Percentiles rank a stretch among this genome's conserved stretches.
Conservation (phyloP, 192 early-diverging fungal genomes). For the Coemansia sp. region DNA sequence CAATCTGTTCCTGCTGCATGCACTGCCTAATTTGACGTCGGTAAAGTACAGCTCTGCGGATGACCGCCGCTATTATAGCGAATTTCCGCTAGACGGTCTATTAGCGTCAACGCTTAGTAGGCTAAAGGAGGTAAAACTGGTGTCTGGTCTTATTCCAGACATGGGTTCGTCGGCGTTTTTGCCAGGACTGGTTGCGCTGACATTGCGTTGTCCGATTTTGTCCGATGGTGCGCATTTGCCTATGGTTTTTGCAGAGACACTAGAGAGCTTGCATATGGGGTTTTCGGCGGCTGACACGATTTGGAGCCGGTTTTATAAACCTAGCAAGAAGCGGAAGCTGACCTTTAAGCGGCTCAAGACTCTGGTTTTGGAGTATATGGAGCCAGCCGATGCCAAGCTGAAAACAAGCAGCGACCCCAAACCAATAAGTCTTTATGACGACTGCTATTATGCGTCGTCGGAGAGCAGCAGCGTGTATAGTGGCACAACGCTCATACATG, state of each 20-base stretch:
- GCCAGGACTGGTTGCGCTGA: conserved; percentile 27
- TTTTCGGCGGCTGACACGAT: conserved; percentile 37
- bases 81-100: conserved; percentile 40
- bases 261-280: conserved; percentile 24
- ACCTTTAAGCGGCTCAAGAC: conserved; percentile 20
- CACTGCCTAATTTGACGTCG: conserved; percentile 27
- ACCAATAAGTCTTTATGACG: conserved; percentile 10
- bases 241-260: conserved; percentile 32
- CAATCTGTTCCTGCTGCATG: conserved; percentile 35
- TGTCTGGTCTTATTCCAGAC: conserved; percentile 27
- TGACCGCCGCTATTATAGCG: conserved; percentile 26
- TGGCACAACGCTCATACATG: background rate
- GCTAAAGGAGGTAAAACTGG: conserved; percentile 6
- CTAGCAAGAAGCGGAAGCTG: conserved; percentile 5
- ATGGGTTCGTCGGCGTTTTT: conserved; percentile 34
- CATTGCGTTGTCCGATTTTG: conserved; percentile 26
- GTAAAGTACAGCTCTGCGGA: conserved; percentile 25
- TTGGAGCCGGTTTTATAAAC: conserved; percentile 37
- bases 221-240: conserved; percentile 24
- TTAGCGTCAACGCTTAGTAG: conserved; percentile 29
- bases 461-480: conserved; percentile 8
- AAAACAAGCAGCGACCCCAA: background rate
- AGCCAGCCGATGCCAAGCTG: conserved; percentile 3
- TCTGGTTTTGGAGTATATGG: conserved; percentile 30
- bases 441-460: conserved; percentile 13